These are phyloP conservation scores for Sicyos baderoa DNA, from an alignment of 306 rosid species.

Conservation along the genomic window DNA sequence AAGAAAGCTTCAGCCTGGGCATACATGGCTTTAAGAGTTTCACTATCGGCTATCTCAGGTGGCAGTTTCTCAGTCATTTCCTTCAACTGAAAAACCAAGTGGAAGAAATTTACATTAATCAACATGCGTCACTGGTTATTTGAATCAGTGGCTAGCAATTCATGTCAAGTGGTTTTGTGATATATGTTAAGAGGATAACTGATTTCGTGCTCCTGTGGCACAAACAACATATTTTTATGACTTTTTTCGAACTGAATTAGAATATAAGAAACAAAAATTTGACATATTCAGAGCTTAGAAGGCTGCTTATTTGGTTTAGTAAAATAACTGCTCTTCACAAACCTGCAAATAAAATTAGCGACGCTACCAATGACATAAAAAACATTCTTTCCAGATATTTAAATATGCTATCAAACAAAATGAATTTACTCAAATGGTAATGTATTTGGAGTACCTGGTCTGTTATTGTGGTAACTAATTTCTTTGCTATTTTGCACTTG, in stretches of 20 bases:
- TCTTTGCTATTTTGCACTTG: conserved; percentile 41
- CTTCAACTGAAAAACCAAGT: conserved; percentile 42
- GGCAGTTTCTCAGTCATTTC: conserved; percentile 48
- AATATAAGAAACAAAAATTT: not conserved
- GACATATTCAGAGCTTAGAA: conserved; percentile 10
- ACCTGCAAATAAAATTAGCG: not conserved
- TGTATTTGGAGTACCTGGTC: conserved; percentile 49
- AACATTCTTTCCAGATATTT: not conserved
- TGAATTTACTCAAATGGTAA: conserved; percentile 7
- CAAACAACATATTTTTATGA: not conserved
- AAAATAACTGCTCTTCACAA: not conserved
- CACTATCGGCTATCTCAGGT: conserved; percentile 37
- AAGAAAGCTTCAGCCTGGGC: conserved; percentile 52
- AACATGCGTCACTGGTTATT: conserved; percentile 14
- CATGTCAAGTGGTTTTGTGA: conserved; percentile 1
- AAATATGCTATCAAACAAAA: conserved; percentile 4
- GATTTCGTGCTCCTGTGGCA: not conserved
- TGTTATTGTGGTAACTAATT: conserved; percentile 46
- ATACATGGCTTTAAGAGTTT: conserved; percentile 34
- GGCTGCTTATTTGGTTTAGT: not conserved
- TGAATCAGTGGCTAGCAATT: conserved; percentile 10
- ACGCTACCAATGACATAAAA: conserved; percentile 6
- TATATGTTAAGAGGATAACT: conserved; percentile 8
- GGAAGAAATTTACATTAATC: conserved; percentile 25
- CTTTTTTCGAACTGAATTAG: not conserved